Evolutionary conservation across 306 rosid species (phyloP).

Genomic region (Castanospermum australe): DNA sequence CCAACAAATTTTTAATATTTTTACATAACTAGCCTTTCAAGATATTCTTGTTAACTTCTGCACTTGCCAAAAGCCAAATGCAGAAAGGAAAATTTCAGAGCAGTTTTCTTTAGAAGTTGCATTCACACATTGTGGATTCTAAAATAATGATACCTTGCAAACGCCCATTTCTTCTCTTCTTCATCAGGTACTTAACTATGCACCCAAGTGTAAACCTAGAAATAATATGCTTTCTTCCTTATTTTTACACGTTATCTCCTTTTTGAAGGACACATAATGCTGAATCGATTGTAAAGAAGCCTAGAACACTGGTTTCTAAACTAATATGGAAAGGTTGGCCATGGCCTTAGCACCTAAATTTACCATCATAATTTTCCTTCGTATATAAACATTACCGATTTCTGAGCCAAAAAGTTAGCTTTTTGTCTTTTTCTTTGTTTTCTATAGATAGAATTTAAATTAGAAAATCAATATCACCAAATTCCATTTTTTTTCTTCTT

Average conservation of each 20-base stretch:
- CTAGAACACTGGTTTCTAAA: not conserved
- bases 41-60: not conserved
- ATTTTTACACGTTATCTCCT: not conserved
- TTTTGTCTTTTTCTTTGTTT: not conserved
- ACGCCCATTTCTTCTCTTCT: not conserved
- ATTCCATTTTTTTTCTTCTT: slow-evolving; percentile 2
- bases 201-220: not conserved
- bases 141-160: not conserved
- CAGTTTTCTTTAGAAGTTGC: not conserved
- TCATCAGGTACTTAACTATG: slow-evolving; percentile 1
- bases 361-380: not conserved
- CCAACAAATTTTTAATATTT: not conserved
- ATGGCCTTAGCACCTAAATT: slow-evolving; percentile 8
- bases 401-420: slow-evolving; percentile 2
- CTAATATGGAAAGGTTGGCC: slow-evolving; percentile 5
- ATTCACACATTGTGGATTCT: not conserved
- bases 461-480: slow-evolving; percentile 3
- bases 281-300: not conserved
- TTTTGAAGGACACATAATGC: not conserved
- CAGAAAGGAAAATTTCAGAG: slow-evolving; percentile 3
- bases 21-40: slow-evolving; percentile 17
- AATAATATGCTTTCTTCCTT: not conserved
- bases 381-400: not conserved
- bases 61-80: not conserved
- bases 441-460: slow-evolving; percentile 9